Conservation (phyloP, 768 basidiomycete genomes). For the Lactifluus volemus region DNA sequence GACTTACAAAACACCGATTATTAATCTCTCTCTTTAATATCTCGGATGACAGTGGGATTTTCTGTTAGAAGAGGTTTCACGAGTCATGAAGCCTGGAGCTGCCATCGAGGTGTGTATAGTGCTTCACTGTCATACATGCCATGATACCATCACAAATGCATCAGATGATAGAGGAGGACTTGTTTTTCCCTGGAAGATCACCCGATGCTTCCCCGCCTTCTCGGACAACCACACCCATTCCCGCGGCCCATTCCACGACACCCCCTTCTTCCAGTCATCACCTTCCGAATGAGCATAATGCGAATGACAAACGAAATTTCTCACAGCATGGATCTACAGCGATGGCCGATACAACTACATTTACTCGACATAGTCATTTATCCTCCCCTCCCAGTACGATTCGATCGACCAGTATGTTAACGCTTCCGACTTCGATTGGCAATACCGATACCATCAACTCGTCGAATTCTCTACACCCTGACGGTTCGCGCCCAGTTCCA, state of each 20-base stretch:
- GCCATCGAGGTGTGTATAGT: slow-evolving; percentile 47
- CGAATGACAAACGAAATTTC: neutral
- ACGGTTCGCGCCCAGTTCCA: neutral
- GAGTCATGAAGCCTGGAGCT: slow-evolving; percentile 69
- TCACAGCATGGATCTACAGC: neutral
- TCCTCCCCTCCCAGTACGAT: neutral
- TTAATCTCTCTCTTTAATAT: neutral
- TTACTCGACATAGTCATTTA: neutral
- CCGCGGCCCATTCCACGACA: neutral
- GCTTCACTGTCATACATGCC: neutral
- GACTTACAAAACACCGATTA: neutral
- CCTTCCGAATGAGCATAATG: neutral
- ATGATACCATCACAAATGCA: neutral
- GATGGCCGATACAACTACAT: neutral
- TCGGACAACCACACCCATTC: slow-evolving; percentile 12
- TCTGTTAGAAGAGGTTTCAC: slow-evolving; percentile 57
- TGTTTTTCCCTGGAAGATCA: slow-evolving; percentile 57
- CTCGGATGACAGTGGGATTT: slow-evolving; percentile 46
- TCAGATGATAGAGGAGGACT: slow-evolving; percentile 66
- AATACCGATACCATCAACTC: neutral
- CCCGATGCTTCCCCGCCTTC: slow-evolving; percentile 24
- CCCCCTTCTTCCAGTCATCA: neutral
- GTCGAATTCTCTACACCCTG: neutral
- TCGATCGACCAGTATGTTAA: neutral
- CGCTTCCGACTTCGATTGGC: slow-evolving; percentile 1